These are phyloP conservation scores for Flaveria robusta DNA, from an alignment of 129 eudicot genomes.

Conservation along the genomic window DNA sequence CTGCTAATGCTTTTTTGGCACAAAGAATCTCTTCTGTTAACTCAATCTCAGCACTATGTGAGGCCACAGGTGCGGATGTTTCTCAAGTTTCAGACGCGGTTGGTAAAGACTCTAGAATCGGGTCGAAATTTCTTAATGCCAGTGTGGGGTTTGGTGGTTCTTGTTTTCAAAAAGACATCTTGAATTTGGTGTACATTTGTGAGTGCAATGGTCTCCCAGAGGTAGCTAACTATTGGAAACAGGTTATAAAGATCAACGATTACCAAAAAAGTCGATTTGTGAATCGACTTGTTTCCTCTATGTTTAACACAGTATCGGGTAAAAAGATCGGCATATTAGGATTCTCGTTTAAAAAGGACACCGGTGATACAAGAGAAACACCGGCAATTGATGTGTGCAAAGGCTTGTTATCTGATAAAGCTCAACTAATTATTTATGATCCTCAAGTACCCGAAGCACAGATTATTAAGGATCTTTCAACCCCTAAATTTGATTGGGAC, in stretches of 20 bases:
- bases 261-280: constrained; percentile 61
- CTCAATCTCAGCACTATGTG: constrained; percentile 67
- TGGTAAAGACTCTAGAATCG: constrained; percentile 65
- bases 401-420: constrained; percentile 54
- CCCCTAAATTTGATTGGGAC: constrained; percentile 51
- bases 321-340: constrained; percentile 55
- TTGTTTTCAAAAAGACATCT: constrained; percentile 61
- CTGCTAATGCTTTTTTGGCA: constrained; percentile 68
- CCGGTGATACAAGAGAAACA: constrained; percentile 68
- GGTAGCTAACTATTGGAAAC: constrained; percentile 67
- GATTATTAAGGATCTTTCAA: constrained; percentile 53
- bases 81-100: constrained; percentile 53
- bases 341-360: constrained; percentile 60
- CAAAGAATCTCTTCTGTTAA: constrained; percentile 68
- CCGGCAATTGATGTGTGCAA: constrained; percentile 62
- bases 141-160: constrained; percentile 73
- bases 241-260: constrained; percentile 58
- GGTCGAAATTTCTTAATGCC: constrained; percentile 55
- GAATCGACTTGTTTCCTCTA: constrained; percentile 58
- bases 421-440: constrained; percentile 53
- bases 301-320: constrained; percentile 58
- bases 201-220: constrained; percentile 71
- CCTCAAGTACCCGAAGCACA: constrained; percentile 57
- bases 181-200: constrained; percentile 64
- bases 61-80: constrained; percentile 67